Evolutionary conservation across 176 grass and related monocot species (phyloP), one percentile per base, ranked within the genome.

Genomic region (Phoenix dactylifera): DNA sequence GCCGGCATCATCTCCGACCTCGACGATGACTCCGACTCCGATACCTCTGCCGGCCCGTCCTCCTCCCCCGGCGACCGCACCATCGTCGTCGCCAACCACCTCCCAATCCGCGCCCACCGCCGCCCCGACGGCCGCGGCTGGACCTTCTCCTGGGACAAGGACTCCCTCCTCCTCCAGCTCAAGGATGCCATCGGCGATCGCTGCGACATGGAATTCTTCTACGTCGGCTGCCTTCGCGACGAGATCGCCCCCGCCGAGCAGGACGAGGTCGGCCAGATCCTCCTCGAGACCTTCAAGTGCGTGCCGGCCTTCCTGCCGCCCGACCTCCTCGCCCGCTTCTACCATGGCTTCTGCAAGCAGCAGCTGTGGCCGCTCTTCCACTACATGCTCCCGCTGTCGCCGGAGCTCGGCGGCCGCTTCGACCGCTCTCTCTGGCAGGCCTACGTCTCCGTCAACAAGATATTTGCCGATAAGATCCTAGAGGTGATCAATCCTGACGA

Each of bases 261-360:
- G 56, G 91, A 96, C 62, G 80, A 77, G 62, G 91, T 96, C 7
- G 77, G 83, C 16, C 86, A 87, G 70, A 68, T 79, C 67, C 86
- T 96, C 32, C 91, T 96, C 44, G 91, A 90, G 18, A 67, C 67
- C 17, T 81, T 87, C 86, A 87, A 77, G 62, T 96, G 91, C 49
- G 87, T 96, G 5, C 86, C 87, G 68, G 87, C 84, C 0, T 96
- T 96, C 75, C 58, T 96, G 20, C 75, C 83, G 0, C 23, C 65
- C 1, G 91, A 96, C 28, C 73, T 87, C 78, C 65, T 85, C 28
- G 68, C 68, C 23, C 72, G 83, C 44, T 96, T 79, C 73, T 96
- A 96, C 77, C 86, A 90, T 49, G 91, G 91, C 58, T 96, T 96
- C 84, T 96, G 91, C 80, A 96, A 96, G 77, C 91, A 96, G 80